Base-by-base conservation (phyloP, 1,139 yeast species). In the Sugiyamaella paludigena region DNA sequence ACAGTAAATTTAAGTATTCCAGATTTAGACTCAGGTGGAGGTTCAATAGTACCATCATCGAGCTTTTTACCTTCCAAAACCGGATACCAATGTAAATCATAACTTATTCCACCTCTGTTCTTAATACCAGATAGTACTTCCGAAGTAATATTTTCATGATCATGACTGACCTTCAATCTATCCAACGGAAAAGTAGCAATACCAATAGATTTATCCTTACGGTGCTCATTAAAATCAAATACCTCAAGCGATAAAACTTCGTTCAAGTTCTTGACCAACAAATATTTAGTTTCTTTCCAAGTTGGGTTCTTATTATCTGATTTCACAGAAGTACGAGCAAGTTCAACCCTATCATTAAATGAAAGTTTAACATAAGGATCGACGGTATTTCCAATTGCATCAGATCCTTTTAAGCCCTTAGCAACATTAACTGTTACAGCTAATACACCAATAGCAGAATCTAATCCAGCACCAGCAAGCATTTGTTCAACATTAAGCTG, bases 11-110 rank as follows among this genome's bases (percentile, higher is more conserved):
- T 78, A 27, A 85, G 81, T 60, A 92, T 84, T 75, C 98, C 98
- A 15, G 97, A 87, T 68, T 88, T 89, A 67, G 88, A 80, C 58
- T 89, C 96, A 45, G 96, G 96, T 41, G 95, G 89, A 42, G 95
- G 91, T 58, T 81, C 84, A 44, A 78, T 74, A 8, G 94, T 85
- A 48, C 97, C 98, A 68, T 88, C 96, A 2, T 87, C 89, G 58
- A 83, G 78, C 57, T 76, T 77, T 49, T 79, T 77, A 32, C 95
- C 84, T 65, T 84, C 88, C 56, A 89, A 71, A 16, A 92, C 84
- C 43, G 95, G 95, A 76, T 83, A 81, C 72, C 79, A 87, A 55
- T 81, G 80, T 59, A 87, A 74, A 52, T 86, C 89, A 65, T 81
- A 87, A 13, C 69, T 70, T 43, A 92, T 69, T 43, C 77, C 76